These are phyloP conservation scores for Agrocybe chaxingu DNA, from an alignment of 768 basidiomycete genomes.

Conservation along the genomic window DNA sequence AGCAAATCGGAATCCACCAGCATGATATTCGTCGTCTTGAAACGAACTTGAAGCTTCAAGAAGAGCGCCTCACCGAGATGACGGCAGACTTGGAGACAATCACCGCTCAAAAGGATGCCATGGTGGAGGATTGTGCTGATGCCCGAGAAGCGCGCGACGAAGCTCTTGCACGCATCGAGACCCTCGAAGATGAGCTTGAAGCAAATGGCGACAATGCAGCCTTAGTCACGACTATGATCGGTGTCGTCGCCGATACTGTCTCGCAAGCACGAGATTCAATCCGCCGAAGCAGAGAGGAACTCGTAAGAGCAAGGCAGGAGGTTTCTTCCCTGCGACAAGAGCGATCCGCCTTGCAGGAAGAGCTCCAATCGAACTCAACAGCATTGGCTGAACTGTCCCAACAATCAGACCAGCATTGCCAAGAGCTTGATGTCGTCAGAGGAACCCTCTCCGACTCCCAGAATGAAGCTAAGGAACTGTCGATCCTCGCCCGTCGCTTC, in stretches of 20 bases:
- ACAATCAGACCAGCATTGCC: conserved; percentile 10
- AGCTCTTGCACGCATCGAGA: conserved; percentile 52
- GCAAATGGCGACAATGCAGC: conserved; percentile 26
- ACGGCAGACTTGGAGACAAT: conserved; percentile 65
- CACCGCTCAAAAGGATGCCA: conserved; percentile 66
- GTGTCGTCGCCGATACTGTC: conserved; percentile 34
- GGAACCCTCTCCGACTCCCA: conserved; percentile 7
- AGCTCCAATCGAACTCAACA: conserved; percentile 9
- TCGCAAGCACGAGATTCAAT: conserved; percentile 18
- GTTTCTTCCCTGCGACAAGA: conserved; percentile 4
- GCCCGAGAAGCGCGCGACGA: conserved; percentile 72
- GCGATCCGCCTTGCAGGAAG: conserved; percentile 4
- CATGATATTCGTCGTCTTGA: conserved; percentile 77
- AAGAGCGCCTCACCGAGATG: conserved; percentile 72
- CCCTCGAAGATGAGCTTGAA: conserved; percentile 62
- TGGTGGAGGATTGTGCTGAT: conserved; percentile 83
- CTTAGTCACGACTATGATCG: conserved; percentile 34
- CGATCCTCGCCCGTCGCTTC: conserved; percentile 7
- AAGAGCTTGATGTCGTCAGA: conserved; percentile 10
- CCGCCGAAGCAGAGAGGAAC: conserved; percentile 3
- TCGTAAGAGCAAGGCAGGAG: not conserved
- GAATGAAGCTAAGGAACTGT: conserved; percentile 8
- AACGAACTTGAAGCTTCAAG: conserved; percentile 69
- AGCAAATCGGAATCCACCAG: conserved; percentile 76
- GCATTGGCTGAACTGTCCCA: conserved; percentile 2